These are phyloP conservation scores for Colletotrichum trifolii DNA, from an alignment of 2,329 filamentous ascomycete species.

Conservation along the genomic window DNA sequence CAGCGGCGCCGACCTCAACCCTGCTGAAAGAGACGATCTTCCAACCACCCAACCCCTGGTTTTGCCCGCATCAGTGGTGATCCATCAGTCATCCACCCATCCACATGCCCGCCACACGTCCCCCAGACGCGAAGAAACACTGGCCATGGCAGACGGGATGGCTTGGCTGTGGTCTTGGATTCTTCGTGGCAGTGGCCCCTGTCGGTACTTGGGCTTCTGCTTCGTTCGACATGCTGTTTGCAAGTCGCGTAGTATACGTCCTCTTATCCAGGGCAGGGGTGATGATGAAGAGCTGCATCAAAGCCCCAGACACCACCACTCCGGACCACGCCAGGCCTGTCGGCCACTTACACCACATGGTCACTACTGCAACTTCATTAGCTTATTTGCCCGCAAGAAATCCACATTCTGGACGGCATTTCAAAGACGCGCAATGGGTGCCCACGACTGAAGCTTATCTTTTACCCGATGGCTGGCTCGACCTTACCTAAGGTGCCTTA, in stretches of 20 bases:
- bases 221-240: slow-evolving; percentile 31
- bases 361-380: slow-evolving; percentile 23
- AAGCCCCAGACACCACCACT: slow-evolving; percentile 10
- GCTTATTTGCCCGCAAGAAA: slow-evolving; percentile 23
- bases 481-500: not conserved
- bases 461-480: slow-evolving; percentile 11
- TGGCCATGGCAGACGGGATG: not conserved
- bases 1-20: slow-evolving; percentile 1
- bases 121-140: slow-evolving; percentile 8
- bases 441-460: slow-evolving; percentile 32
- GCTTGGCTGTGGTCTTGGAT: slow-evolving; percentile 14
- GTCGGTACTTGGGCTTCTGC: slow-evolving; percentile 20
- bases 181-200: slow-evolving; percentile 6
- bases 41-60: slow-evolving; percentile 24
- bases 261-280: slow-evolving; percentile 5
- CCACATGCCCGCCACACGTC: slow-evolving; percentile 13
- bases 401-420: slow-evolving; percentile 18
- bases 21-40: slow-evolving; percentile 19
- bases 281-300: slow-evolving; percentile 2
- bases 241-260: slow-evolving; percentile 15
- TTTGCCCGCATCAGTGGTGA: slow-evolving; percentile 9
- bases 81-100: slow-evolving; percentile 29
- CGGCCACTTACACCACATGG: slow-evolving; percentile 4
- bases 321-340: slow-evolving; percentile 1
- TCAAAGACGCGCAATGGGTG: slow-evolving; percentile 29